phyloP scores from a whole-genome alignment of 805 yeast genomes.

The Candida morakotiae region DNA sequence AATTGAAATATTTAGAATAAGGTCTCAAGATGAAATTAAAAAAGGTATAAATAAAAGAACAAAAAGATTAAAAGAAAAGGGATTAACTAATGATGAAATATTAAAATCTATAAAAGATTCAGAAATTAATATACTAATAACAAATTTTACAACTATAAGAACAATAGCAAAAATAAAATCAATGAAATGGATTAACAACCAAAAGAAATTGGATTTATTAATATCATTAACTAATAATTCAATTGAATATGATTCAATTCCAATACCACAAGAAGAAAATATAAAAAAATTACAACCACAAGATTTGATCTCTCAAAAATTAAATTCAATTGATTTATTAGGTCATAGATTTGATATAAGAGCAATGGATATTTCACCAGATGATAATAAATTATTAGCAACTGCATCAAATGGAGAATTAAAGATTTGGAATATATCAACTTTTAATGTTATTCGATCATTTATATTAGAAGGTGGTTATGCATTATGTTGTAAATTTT shows the following conservation, averaged over 20 bases:
- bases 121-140: conserved; percentile 55
- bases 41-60: conserved; percentile 76
- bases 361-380: conserved; percentile 76
- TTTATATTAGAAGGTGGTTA: conserved; percentile 75
- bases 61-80: conserved; percentile 73
- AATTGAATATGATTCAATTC: conserved; percentile 61
- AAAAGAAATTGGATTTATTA: conserved; percentile 54
- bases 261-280: conserved; percentile 55
- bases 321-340: conserved; percentile 59
- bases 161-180: conserved; percentile 60
- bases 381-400: conserved; percentile 77
- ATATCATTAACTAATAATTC: conserved; percentile 70
- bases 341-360: conserved; percentile 93
- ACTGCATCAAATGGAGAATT: conserved; percentile 88
- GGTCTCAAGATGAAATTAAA: conserved; percentile 71
- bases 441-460: conserved; percentile 74
- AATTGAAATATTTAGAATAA: conserved; percentile 72
- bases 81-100: conserved; percentile 54
- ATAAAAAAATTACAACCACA: conserved; percentile 43
- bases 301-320: conserved; percentile 42
- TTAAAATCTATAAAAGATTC: conserved; percentile 35
- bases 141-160: conserved; percentile 67
- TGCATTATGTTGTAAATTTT: conserved; percentile 70
- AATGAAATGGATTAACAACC: conserved; percentile 56
- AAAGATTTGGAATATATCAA: conserved; percentile 81